Percentiles rank a stretch among this genome's conserved stretches.
Evolutionary conservation across 768 basidiomycete species (phyloP).

Genomic region (Clavulina sp.): DNA sequence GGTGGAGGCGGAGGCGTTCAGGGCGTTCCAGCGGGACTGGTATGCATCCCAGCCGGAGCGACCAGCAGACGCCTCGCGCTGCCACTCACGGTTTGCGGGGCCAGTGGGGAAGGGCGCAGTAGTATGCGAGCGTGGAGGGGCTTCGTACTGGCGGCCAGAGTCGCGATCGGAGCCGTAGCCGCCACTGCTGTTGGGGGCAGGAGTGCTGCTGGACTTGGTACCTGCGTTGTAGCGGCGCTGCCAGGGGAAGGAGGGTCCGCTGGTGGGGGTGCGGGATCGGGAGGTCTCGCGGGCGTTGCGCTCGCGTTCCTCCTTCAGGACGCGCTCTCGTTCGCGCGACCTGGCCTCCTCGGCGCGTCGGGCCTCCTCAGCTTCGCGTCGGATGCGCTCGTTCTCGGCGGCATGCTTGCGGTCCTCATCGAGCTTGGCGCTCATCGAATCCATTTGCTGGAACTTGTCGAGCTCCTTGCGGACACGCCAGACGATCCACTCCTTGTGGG

Average conservation of each 20-base stretch:
- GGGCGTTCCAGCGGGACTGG: not conserved
- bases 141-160: not conserved
- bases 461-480: constrained; percentile 1
- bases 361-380: not conserved
- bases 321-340: not conserved
- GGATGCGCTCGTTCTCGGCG: not conserved
- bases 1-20: not conserved
- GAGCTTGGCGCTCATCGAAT: not conserved
- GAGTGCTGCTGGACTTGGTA: too few species aligned
- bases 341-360: not conserved
- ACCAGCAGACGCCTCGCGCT: not conserved
- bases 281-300: not conserved
- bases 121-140: not conserved
- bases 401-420: too few species aligned
- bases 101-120: not conserved
- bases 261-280: too few species aligned
- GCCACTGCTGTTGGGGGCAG: not conserved
- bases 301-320: not conserved
- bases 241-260: too few species aligned
- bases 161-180: not conserved
- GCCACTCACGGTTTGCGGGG: not conserved
- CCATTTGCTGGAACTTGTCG: not conserved
- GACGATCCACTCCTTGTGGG: not conserved
- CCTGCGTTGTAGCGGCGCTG: too few species aligned
- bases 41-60: not conserved